These are phyloP conservation scores for Exophiala sideris DNA, from an alignment of 2,329 filamentous ascomycete genomes.

Conservation along the genomic window DNA sequence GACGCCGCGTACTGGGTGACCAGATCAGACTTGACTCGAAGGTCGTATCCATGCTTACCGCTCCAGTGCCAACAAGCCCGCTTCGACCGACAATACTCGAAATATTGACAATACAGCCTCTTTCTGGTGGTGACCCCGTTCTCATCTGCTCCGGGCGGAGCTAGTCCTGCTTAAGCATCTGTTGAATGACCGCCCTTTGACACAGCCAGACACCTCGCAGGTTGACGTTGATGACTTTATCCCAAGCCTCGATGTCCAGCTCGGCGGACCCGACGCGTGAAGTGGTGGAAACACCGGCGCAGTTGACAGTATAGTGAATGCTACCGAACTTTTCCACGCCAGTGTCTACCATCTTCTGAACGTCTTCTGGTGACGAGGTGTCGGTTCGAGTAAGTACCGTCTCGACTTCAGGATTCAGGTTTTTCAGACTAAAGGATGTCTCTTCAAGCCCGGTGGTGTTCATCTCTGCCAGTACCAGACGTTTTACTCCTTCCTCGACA, in stretches of 20 bases:
- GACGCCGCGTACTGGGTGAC: conserved; percentile 56
- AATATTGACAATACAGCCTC: conserved; percentile 52
- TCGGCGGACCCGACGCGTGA: conserved; percentile 26
- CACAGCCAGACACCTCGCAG: conserved; percentile 51
- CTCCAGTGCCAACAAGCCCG: not conserved
- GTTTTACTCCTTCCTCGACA: no score
- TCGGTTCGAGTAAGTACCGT: no score
- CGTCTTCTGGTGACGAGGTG: no score
- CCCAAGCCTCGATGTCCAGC: conserved; percentile 40
- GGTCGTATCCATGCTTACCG: not conserved
- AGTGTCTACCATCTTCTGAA: no score
- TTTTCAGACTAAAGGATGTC: no score
- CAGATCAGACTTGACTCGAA: not conserved
- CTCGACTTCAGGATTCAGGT: no score
- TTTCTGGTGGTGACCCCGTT: conserved; percentile 34
- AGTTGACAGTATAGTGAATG: conserved; percentile 52
- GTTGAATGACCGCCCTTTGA: conserved; percentile 43
- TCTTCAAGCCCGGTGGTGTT: no score
- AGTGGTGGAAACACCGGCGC: conserved; percentile 52
- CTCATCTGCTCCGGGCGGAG: not conserved
- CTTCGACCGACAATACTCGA: conserved; percentile 33
- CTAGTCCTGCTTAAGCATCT: conserved; percentile 43
- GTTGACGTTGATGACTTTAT: conserved; percentile 54
- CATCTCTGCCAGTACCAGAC: no score
- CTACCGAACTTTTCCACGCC: no score